phyloP scores from a whole-genome alignment of 148 eudicot genomes.

The Nepenthes gracilis region DNA sequence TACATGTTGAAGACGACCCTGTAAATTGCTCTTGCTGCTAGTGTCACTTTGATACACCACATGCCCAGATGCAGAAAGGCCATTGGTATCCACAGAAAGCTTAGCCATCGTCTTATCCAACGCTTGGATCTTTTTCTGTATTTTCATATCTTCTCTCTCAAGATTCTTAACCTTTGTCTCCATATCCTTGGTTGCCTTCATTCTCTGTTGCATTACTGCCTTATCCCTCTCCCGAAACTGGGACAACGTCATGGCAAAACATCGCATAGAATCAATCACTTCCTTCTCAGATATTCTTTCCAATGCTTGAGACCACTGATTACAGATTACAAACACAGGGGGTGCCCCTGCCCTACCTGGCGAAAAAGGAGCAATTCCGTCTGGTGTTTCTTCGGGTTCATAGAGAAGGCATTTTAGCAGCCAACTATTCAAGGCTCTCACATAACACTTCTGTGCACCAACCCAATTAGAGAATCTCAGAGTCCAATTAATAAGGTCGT shows the following conservation, averaged over 20 bases:
- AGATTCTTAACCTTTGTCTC: conserved; percentile 65
- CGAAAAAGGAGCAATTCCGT: conserved; percentile 74
- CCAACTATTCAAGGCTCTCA: conserved; percentile 64
- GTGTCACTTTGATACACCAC: conserved; percentile 91
- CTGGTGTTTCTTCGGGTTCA: conserved; percentile 77
- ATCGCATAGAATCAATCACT: conserved; percentile 62
- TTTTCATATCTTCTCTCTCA: conserved; percentile 71
- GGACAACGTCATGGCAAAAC: conserved; percentile 50
- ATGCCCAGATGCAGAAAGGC: conserved; percentile 35
- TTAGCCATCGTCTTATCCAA: conserved; percentile 57
- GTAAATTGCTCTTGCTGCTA: conserved; percentile 51
- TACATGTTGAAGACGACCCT: conserved; percentile 45
- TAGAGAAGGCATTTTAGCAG: conserved; percentile 55
- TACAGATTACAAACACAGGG: conserved; percentile 67
- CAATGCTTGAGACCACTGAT: conserved; percentile 83
- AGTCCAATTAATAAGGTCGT: conserved; percentile 73
- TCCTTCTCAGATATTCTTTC: conserved; percentile 79
- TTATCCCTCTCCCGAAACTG: conserved; percentile 76
- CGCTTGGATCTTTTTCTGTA: conserved; percentile 73
- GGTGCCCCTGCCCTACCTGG: conserved; percentile 94
- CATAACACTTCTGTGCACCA: conserved; percentile 64
- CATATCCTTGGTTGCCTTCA: conserved; percentile 39
- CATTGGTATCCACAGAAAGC: conserved; percentile 32
- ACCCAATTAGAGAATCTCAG: conserved; percentile 66
- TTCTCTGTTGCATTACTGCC: conserved; percentile 60